Evolutionary conservation across 2,329 filamentous ascomycete genomes (phyloP).

Genomic region (Botrytis deweyae): DNA sequence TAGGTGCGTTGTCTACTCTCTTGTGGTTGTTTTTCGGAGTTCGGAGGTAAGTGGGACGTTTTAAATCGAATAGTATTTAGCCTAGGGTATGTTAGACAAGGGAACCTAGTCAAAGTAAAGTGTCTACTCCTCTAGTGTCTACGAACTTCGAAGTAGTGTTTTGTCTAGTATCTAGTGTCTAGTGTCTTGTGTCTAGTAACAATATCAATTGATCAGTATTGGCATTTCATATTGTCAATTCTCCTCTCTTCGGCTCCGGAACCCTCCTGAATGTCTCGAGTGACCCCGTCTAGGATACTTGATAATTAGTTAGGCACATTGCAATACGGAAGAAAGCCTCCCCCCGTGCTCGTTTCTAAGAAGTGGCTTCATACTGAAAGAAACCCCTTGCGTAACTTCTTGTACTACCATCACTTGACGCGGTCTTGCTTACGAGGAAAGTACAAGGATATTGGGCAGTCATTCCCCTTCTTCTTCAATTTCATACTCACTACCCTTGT

Average conservation of each 20-base stretch:
- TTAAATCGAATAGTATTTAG: not conserved
- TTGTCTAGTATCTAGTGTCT: not conserved
- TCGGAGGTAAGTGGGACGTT: constrained; percentile 7
- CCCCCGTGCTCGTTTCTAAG: not conserved
- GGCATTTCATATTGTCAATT: not conserved
- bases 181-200: not conserved
- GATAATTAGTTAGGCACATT: not conserved
- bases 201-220: not conserved
- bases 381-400: not conserved
- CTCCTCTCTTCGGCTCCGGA: not conserved
- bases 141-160: not conserved
- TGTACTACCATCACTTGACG: constrained; percentile 13
- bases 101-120: not conserved
- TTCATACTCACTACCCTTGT: not conserved
- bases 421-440: not conserved
- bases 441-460: not conserved
- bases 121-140: not conserved
- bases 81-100: constrained; percentile 7
- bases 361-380: not conserved
- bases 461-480: not conserved
- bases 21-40: constrained; percentile 9
- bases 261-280: not conserved
- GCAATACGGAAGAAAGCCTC: constrained; percentile 4
- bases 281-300: not conserved
- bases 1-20: not conserved